Conservation (phyloP, 108 stramenopile genomes). For the Asterionellopsis glacialis region DNA sequence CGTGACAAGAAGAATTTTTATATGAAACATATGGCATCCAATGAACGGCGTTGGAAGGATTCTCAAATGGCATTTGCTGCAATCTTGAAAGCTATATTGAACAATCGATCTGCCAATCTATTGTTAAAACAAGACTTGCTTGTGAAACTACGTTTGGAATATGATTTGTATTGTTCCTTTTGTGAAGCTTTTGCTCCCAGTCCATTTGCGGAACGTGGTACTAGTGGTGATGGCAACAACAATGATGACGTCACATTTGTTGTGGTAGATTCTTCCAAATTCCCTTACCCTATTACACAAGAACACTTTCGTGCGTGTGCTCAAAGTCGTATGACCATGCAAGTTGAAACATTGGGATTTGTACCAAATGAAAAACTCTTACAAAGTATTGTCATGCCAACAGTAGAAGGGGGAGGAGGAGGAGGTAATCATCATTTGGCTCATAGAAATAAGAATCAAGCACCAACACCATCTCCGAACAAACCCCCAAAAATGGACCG, state of each 20-base stretch:
- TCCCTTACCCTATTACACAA: slow-evolving; percentile 38
- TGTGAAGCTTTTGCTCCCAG: slow-evolving; percentile 71
- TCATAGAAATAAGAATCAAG: too few species aligned
- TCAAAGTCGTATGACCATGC: slow-evolving; percentile 63
- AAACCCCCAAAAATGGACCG: slow-evolving; percentile 30
- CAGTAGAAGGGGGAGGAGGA: too few species aligned
- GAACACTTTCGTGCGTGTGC: slow-evolving; percentile 35
- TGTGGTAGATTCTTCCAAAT: slow-evolving; percentile 5
- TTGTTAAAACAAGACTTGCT: slow-evolving; percentile 68
- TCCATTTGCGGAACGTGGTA: slow-evolving; percentile 21
- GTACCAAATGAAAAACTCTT: slow-evolving; percentile 36
- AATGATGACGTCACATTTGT: neutral
- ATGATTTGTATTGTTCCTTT: slow-evolving; percentile 80
- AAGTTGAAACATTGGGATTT: slow-evolving; percentile 58
- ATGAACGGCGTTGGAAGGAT: slow-evolving; percentile 85
- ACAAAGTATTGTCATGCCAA: neutral
- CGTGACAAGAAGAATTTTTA: slow-evolving; percentile 39
- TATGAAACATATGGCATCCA: slow-evolving; percentile 55
- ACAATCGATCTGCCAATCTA: slow-evolving; percentile 40
- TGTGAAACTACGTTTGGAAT: slow-evolving; percentile 60
- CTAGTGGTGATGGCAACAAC: neutral
- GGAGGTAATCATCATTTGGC: too few species aligned
- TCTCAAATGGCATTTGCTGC: slow-evolving; percentile 70
- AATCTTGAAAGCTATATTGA: slow-evolving; percentile 55
- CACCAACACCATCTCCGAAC: slow-evolving; percentile 8